A percentile compares a stretch with the other conserved stretches of the same genome.
These are phyloP conservation scores for Rhodomyrtus psidioides DNA, from an alignment of 441 rosid genomes.

Conservation along the genomic window DNA sequence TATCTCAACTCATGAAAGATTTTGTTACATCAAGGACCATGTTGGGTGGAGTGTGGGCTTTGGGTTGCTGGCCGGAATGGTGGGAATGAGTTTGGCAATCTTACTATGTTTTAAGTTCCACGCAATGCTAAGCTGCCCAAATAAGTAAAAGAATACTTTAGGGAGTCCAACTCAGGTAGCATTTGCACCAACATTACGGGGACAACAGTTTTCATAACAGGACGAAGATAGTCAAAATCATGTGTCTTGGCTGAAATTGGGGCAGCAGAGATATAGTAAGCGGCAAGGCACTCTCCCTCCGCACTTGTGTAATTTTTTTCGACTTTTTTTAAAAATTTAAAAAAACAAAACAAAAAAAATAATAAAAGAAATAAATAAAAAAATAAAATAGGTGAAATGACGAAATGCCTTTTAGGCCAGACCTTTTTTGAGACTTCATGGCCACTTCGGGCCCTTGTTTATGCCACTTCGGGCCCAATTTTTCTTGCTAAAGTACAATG, in stretches of 20 bases:
- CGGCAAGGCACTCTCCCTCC: background rate
- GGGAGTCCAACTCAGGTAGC: background rate
- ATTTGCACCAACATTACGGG: background rate
- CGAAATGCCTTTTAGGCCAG: no score
- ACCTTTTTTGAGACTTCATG: no score
- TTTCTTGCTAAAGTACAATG: no score
- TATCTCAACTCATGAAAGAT: background rate
- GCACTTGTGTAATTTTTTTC: no score
- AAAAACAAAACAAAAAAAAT: no score
- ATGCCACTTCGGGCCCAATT: no score
- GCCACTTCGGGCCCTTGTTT: no score
- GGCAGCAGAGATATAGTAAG: background rate
- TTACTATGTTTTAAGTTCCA: background rate
- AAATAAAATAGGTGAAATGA: no score
- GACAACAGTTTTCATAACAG: background rate
- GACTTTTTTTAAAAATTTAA: no score
- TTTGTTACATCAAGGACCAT: slow-evolving; percentile 32
- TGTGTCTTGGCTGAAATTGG: background rate
- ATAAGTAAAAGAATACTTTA: background rate
- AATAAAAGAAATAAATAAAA: no score
- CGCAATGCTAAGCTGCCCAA: background rate
- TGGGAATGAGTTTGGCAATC: slow-evolving; percentile 23
- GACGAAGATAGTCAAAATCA: background rate
- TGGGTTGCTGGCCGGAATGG: slow-evolving; percentile 36
- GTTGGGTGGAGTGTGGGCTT: slow-evolving; percentile 68